phyloP scores from a whole-genome alignment of 2,329 filamentous ascomycete species.

The Trichoderma endophyticum region DNA sequence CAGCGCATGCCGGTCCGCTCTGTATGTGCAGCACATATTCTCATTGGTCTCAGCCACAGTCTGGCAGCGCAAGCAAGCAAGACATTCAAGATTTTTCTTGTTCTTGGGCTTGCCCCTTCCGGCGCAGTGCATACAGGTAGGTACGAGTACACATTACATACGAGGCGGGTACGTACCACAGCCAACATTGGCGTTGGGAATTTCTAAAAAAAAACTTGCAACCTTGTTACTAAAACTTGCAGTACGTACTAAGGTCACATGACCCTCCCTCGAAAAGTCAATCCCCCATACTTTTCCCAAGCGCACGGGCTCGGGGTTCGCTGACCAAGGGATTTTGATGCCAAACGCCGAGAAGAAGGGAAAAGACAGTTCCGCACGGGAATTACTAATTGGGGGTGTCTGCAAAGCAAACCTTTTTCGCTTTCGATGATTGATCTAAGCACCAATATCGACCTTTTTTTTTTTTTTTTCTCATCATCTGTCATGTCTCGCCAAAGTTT shows the following conservation, averaged over 20 bases:
- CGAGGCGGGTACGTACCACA: neutral
- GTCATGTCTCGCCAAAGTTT: neutral
- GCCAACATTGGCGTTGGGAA: neutral
- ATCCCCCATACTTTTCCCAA: neutral
- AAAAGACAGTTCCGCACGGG: neutral
- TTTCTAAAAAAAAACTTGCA: slow-evolving; percentile 1
- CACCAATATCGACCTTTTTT: neutral
- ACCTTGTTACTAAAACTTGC: neutral
- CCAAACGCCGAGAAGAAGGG: neutral
- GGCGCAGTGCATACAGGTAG: neutral
- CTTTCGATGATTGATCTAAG: neutral
- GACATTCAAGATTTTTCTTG: neutral
- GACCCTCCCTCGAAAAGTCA: neutral
- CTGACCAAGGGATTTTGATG: neutral
- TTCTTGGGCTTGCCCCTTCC: neutral
- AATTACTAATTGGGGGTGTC: slow-evolving; percentile 12
- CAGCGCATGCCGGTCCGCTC: neutral
- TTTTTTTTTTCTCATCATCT: neutral
- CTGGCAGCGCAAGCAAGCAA: neutral
- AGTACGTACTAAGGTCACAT: neutral
- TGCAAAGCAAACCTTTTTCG: neutral
- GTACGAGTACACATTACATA: neutral
- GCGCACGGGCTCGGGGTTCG: neutral
- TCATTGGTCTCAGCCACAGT: slow-evolving; percentile 15
- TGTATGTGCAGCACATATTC: neutral